Conservation (phyloP, 2,329 filamentous ascomycete species). For the Amesomyces nigricolor region DNA sequence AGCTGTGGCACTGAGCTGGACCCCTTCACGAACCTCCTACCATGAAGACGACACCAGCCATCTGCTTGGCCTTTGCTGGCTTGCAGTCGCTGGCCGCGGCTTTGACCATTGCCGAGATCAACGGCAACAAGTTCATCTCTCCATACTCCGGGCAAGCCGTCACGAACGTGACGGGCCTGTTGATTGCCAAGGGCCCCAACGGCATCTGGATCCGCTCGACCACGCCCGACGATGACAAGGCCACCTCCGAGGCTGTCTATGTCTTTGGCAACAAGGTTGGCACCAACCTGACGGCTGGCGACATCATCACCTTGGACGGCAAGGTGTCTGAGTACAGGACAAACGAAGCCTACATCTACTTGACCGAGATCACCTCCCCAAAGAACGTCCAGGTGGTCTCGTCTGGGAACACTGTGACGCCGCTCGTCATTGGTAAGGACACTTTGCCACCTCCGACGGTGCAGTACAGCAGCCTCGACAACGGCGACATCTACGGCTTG, state of each 20-base stretch:
- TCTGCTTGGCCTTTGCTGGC: slow-evolving; percentile 20
- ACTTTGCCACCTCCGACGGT: slow-evolving; percentile 53
- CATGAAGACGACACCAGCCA: slow-evolving; percentile 19
- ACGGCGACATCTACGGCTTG: slow-evolving; percentile 58
- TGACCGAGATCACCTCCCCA: slow-evolving; percentile 58
- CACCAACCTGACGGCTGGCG: slow-evolving; percentile 52
- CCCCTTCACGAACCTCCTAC: neutral
- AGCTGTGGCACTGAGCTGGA: neutral
- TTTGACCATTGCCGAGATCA: slow-evolving; percentile 56
- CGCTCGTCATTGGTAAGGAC: slow-evolving; percentile 56
- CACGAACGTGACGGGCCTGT: slow-evolving; percentile 54
- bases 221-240: slow-evolving; percentile 47
- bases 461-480: slow-evolving; percentile 57
- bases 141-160: slow-evolving; percentile 52
- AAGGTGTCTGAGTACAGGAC: slow-evolving; percentile 54
- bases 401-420: slow-evolving; percentile 47
- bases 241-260: slow-evolving; percentile 61
- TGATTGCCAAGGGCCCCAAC: slow-evolving; percentile 56
- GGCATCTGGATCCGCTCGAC: slow-evolving; percentile 62
- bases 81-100: slow-evolving; percentile 30
- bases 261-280: slow-evolving; percentile 52
- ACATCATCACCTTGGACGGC: slow-evolving; percentile 56
- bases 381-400: slow-evolving; percentile 49
- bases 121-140: slow-evolving; percentile 59
- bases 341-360: slow-evolving; percentile 50